Evolutionary conservation across 768 basidiomycete species (phyloP).

Genomic region (Leccinum boreale): DNA sequence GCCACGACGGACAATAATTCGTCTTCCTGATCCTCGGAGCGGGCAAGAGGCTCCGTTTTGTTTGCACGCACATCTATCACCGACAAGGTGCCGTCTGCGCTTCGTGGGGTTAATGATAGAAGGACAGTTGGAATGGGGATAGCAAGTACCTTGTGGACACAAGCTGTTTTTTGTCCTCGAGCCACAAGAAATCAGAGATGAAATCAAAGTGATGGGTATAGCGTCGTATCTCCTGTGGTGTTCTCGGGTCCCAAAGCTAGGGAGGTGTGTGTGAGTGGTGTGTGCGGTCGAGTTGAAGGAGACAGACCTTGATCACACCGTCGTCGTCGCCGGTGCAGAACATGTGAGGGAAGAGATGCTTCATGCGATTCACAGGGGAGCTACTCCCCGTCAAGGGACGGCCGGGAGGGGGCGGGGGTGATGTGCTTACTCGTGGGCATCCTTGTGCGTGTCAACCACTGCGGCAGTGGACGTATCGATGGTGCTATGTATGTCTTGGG

Average conservation of each 20-base stretch:
- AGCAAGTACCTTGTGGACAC: constrained; percentile 75
- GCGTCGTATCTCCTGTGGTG: constrained; percentile 55
- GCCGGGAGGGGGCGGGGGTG: constrained; percentile 1
- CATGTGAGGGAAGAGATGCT: constrained; percentile 63
- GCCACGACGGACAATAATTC: constrained; percentile 83
- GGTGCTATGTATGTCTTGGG: constrained; percentile 40
- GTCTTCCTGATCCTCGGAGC: constrained; percentile 96
- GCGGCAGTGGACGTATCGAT: constrained; percentile 64
- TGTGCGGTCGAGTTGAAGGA: not conserved
- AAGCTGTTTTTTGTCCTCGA: constrained; percentile 79
- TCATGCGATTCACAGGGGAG: constrained; percentile 83
- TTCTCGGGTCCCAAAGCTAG: constrained; percentile 89
- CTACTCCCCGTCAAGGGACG: constrained; percentile 42
- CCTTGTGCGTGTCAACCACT: constrained; percentile 43
- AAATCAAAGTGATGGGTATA: constrained; percentile 93
- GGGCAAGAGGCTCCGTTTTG: constrained; percentile 70
- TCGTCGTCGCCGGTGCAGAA: constrained; percentile 91
- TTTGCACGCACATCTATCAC: constrained; percentile 89
- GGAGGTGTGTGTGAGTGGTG: not conserved
- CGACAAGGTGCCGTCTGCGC: constrained; percentile 90
- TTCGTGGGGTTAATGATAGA: constrained; percentile 28
- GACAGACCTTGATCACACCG: constrained; percentile 81
- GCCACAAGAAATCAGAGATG: constrained; percentile 88
- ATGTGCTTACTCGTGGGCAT: constrained; percentile 65
- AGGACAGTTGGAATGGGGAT: not conserved